Conservation (phyloP, 768 basidiomycete genomes). For the Hebeloma cylindrosporum region DNA sequence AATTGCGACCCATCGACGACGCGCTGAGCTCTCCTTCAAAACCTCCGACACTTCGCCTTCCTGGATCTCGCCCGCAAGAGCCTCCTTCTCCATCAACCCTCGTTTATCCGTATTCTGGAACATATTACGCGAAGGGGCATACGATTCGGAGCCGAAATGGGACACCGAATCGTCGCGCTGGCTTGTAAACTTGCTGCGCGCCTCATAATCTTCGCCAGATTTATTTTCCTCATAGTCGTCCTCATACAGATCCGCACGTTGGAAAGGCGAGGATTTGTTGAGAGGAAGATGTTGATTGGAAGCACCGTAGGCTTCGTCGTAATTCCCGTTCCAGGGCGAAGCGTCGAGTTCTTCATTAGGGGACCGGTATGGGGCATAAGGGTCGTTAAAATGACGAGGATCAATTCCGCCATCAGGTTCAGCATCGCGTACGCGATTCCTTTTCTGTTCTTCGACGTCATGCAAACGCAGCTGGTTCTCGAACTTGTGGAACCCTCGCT, state of each 20-base stretch:
- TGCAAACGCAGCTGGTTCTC: conserved; percentile 83
- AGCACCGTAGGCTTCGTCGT: conserved; percentile 51
- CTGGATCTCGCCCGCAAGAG: conserved; percentile 78
- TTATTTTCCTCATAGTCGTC: conserved; percentile 77
- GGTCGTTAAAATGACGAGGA: conserved; percentile 57
- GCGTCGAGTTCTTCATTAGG: conserved; percentile 47
- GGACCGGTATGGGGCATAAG: conserved; percentile 74
- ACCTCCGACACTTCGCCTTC: conserved; percentile 90
- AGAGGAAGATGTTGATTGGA: conserved; percentile 82
- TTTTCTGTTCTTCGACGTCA: conserved; percentile 85
- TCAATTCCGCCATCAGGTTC: conserved; percentile 71
- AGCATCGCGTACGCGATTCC: conserved; percentile 73
- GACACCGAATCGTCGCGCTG: conserved; percentile 77
- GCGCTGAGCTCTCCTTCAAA: conserved; percentile 75
- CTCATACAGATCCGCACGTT: conserved; percentile 71
- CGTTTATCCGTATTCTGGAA: conserved; percentile 83
- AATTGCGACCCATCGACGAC: conserved; percentile 83
- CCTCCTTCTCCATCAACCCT: conserved; percentile 75
- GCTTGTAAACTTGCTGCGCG: conserved; percentile 73
- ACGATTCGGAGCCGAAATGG: conserved; percentile 88
- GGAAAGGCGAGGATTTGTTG: conserved; percentile 81
- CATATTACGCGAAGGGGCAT: conserved; percentile 95
- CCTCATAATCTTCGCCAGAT: conserved; percentile 79
- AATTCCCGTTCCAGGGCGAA: conserved; percentile 34
- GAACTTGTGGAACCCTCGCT: conserved; percentile 79